phyloP scores from a whole-genome alignment of 1,139 yeast species.

The Blastobotrys capitulatus region DNA sequence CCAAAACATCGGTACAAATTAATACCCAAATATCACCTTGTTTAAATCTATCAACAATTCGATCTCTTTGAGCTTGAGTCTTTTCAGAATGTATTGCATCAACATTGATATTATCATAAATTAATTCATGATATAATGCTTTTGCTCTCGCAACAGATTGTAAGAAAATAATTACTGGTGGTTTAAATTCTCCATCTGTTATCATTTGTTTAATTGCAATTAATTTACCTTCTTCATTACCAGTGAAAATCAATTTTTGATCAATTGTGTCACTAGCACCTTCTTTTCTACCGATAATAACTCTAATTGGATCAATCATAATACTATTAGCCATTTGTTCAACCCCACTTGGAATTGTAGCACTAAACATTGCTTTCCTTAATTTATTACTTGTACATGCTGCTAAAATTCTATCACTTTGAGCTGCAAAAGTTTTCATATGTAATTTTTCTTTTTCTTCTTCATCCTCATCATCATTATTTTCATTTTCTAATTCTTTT shows the following conservation, averaged over 20 bases:
- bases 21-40: slow-evolving; percentile 93
- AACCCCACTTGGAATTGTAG: slow-evolving; percentile 91
- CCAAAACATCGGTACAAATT: slow-evolving; percentile 91
- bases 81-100: slow-evolving; percentile 96
- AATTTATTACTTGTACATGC: slow-evolving; percentile 50
- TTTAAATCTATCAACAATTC: slow-evolving; percentile 75
- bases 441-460: neutral
- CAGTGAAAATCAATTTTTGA: slow-evolving; percentile 80
- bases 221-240: slow-evolving; percentile 91
- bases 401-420: slow-evolving; percentile 78
- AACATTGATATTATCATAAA: slow-evolving; percentile 86
- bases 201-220: slow-evolving; percentile 87
- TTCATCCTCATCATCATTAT: slow-evolving; percentile 1
- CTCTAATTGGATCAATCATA: slow-evolving; percentile 79
- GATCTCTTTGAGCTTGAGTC: slow-evolving; percentile 83
- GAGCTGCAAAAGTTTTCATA: slow-evolving; percentile 56
- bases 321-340: slow-evolving; percentile 83
- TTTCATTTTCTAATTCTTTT: neutral
- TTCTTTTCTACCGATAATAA: slow-evolving; percentile 89
- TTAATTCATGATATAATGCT: slow-evolving; percentile 85
- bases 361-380: slow-evolving; percentile 79
- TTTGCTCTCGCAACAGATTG: slow-evolving; percentile 93
- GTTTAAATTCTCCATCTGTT: slow-evolving; percentile 67
- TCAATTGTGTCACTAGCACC: slow-evolving; percentile 84
- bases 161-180: slow-evolving; percentile 87